Base-by-base conservation (phyloP, 2,329 filamentous ascomycete species). In the Talaromyces atroroseus region DNA sequence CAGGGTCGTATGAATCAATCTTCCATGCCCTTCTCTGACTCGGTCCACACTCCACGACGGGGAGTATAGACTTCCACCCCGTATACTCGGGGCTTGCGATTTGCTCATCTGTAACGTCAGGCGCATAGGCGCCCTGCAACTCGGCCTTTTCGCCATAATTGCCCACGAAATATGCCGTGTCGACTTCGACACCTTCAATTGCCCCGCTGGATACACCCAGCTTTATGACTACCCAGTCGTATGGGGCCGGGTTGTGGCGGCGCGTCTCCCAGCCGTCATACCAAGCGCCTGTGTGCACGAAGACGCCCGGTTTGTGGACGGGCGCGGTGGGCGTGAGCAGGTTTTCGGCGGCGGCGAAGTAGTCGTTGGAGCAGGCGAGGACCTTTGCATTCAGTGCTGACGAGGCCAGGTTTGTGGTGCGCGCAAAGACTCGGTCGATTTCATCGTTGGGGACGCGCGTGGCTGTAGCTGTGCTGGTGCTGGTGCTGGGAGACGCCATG, bases 241-340 rank as follows among this genome's bases (percentile, higher is more conserved):
- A 82, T 11, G 78, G 75, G 40, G 77, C 75, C 0, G 76, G 69
- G 65, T 86, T 86, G 70, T 85, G 82, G 24, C 82, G 75, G 5
- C 82, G 74, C 5, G 82, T 85, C 61, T 86, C 82, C 82, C 82
- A 85, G 18, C 82, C 82, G 65, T 85, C 82, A 65, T 84, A 85
- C 82, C 82, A 85, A 49, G 81, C 82, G 57, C 82, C 82, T 3
- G 81, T 77, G 66, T 82, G 79, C 42, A 80, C 76, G 69, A 83
- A 85, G 63, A 82, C 76, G 51, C 82, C 82, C 0, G 80, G 78
- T 57, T 78, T 80, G 61, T 78, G 79, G 61, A 85, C 72, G 2
- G 82, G 79, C 1, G 80, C 71, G 1, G 78, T 80, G 0, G 81
- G 80, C 0, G 79, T 84, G 53, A 80, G 78, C 59, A 85, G 80